These are phyloP conservation scores for Ophiocordyceps sinensis DNA, from an alignment of 2,329 filamentous ascomycete genomes.

Conservation along the genomic window DNA sequence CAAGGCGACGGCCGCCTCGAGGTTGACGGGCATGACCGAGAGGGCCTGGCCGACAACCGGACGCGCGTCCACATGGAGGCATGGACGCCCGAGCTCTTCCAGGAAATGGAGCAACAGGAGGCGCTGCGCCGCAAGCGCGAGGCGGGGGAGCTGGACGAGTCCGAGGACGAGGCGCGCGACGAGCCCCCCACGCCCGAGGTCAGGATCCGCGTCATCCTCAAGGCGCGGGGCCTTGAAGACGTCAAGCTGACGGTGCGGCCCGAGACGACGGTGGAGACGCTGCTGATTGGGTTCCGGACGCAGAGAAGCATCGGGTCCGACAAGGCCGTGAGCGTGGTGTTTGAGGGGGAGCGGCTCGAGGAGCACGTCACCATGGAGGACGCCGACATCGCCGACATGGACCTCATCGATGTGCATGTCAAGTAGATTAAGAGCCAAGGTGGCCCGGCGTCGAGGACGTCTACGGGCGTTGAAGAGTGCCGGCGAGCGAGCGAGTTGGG, in stretches of 20 bases:
- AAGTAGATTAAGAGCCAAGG: background rate
- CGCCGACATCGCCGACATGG: constrained; percentile 60
- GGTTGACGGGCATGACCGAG: constrained; percentile 16
- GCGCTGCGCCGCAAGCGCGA: constrained; percentile 30
- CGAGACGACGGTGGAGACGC: constrained; percentile 44
- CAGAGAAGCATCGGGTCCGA: constrained; percentile 34
- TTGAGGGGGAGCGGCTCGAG: constrained; percentile 62
- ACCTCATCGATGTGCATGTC: constrained; percentile 61
- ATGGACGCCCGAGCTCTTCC: constrained; percentile 53
- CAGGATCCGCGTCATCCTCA: constrained; percentile 37
- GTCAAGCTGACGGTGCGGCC: constrained; percentile 35
- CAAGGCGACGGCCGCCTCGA: constrained; percentile 26
- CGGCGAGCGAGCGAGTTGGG: no score
- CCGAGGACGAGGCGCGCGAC: constrained; percentile 12
- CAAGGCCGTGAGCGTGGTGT: constrained; percentile 46
- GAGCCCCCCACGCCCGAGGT: constrained; percentile 12
- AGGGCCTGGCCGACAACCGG: constrained; percentile 33
- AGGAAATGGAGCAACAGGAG: constrained; percentile 29
- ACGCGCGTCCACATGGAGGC: constrained; percentile 60
- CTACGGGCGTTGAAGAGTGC: no score
- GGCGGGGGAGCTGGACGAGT: constrained; percentile 23
- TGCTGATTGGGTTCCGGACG: constrained; percentile 47
- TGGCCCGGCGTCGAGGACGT: no score
- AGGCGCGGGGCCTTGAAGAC: constrained; percentile 33
- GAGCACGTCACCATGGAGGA: constrained; percentile 45